A percentile compares a stretch with the other conserved stretches of the same genome.
phyloP scores from a whole-genome alignment of 2,329 filamentous ascomycete species.

The Cryphonectria japonica region DNA sequence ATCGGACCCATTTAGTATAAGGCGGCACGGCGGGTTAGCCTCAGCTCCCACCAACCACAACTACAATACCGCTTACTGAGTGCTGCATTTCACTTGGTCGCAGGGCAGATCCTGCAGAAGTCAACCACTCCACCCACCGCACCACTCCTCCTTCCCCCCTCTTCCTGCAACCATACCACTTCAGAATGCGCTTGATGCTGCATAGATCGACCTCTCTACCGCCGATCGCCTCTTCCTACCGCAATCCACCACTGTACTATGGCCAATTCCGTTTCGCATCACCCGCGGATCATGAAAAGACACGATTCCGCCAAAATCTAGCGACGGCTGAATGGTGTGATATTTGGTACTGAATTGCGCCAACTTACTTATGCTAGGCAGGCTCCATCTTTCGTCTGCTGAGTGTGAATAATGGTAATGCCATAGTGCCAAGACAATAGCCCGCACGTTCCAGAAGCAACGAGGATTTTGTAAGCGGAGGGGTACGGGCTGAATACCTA shows the following conservation, averaged over 20 bases:
- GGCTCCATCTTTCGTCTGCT: neutral
- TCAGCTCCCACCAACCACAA: neutral
- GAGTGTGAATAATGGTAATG: neutral
- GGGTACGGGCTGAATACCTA: neutral
- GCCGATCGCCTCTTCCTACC: neutral
- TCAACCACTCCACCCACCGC: neutral
- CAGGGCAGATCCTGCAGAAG: neutral
- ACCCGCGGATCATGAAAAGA: neutral
- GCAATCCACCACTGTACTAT: neutral
- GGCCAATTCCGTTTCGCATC: neutral
- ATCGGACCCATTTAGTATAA: neutral
- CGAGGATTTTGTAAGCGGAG: neutral
- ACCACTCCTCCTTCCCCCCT: neutral
- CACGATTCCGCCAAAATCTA: neutral
- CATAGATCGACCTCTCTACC: neutral
- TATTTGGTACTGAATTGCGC: neutral
- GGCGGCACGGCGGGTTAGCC: neutral
- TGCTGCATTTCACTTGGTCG: slow-evolving; percentile 1
- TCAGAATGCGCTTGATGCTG: neutral
- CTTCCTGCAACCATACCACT: neutral
- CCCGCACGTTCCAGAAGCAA: neutral
- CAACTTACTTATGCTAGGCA: neutral
- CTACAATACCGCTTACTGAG: slow-evolving; percentile 4
- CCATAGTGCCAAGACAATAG: neutral
- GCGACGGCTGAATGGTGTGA: neutral